These are phyloP conservation scores for Angomonas ambiguus DNA, from an alignment of 208 protist species.

Conservation along the genomic window DNA sequence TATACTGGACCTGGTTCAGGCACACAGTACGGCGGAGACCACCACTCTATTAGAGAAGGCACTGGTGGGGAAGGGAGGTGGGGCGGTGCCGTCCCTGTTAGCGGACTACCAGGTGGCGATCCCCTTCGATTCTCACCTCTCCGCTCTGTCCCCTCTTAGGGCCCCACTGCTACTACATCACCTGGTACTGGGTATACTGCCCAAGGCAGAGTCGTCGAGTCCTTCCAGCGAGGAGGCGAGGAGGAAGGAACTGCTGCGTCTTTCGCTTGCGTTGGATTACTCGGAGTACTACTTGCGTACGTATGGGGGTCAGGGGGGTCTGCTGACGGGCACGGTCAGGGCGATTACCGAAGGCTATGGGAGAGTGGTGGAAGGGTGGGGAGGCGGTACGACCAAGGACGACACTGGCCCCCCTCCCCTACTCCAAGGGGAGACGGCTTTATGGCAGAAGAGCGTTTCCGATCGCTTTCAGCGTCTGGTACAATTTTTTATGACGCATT, in stretches of 20 bases:
- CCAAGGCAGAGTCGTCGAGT: neutral
- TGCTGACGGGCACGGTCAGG: neutral
- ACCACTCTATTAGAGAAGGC: neutral
- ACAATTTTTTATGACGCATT: neutral
- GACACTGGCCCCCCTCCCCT: no score
- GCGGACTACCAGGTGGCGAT: neutral
- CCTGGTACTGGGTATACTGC: neutral
- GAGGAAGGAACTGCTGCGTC: no score
- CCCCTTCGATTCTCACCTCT: neutral
- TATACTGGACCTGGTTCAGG: neutral
- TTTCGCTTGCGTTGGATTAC: neutral
- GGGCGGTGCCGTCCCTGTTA: neutral
- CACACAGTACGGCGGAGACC: neutral
- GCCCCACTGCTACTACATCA: neutral
- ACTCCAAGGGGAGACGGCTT: no score
- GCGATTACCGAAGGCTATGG: neutral
- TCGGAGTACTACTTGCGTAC: neutral
- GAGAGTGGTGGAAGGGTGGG: no score
- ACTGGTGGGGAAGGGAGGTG: neutral
- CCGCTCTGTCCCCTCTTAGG: neutral
- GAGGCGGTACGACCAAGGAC: no score
- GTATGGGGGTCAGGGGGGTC: neutral
- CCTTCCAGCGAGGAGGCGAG: neutral
- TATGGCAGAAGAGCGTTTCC: no score
- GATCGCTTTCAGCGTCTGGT: neutral